A percentile compares a stretch with the other conserved stretches of the same genome.
These are phyloP conservation scores for Annulohypoxylon nitens DNA, from an alignment of 495 filamentous ascomycete genomes.

Conservation along the genomic window DNA sequence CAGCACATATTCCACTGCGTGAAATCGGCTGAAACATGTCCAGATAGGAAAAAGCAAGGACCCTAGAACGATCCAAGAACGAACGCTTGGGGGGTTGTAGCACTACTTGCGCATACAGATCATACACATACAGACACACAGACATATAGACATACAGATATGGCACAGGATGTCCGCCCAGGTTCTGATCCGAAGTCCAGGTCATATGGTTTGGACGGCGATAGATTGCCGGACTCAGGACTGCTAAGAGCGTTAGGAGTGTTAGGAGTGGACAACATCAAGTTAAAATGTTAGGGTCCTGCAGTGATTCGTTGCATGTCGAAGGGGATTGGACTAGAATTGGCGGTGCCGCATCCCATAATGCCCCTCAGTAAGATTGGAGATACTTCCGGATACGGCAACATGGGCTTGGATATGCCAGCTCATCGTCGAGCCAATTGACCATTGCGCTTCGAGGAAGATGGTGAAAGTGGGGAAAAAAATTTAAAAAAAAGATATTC, in stretches of 20 bases:
- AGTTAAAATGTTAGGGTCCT: constrained; percentile 31
- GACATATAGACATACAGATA: background rate
- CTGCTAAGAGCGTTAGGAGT: background rate
- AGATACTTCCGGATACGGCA: constrained; percentile 27
- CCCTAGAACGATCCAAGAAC: constrained; percentile 12
- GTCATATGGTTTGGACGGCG: constrained; percentile 17
- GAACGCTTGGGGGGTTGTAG: constrained; percentile 13
- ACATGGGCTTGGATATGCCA: constrained; percentile 39
- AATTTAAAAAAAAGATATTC: background rate
- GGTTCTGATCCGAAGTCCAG: constrained; percentile 2
- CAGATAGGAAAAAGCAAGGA: constrained; percentile 23
- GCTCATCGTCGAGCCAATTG: constrained; percentile 44
- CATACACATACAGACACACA: too few species aligned
- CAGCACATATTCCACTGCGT: constrained; percentile 22
- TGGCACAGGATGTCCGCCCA: constrained; percentile 8
- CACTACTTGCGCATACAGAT: background rate
- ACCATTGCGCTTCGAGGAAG: constrained; percentile 34
- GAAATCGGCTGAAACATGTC: constrained; percentile 22
- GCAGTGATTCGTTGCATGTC: constrained; percentile 48
- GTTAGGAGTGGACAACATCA: constrained; percentile 20
- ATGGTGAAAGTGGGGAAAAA: constrained; percentile 26
- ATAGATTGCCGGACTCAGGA: constrained; percentile 9
- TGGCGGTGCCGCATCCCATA: constrained; percentile 41
- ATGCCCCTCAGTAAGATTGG: constrained; percentile 43
- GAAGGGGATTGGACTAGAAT: constrained; percentile 44